Evolutionary conservation across 2,329 filamentous ascomycete genomes (phyloP).

Genomic region (Xylaria multiplex): DNA sequence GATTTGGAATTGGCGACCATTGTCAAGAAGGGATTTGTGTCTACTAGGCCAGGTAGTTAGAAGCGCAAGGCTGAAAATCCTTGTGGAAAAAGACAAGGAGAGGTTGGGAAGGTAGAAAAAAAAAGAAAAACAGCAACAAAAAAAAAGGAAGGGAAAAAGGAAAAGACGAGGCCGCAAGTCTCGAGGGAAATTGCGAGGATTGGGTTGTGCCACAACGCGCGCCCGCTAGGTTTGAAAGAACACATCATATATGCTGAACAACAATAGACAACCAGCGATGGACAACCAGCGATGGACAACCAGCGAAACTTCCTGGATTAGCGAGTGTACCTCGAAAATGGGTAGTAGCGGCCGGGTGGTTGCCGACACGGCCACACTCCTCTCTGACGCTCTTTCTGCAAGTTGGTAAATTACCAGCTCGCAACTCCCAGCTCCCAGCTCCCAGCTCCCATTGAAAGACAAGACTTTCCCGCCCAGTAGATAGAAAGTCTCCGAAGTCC

Average conservation of each 20-base stretch:
- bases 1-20: conserved; percentile 2
- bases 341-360: conserved; percentile 28
- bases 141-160: background rate
- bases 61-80: conserved; percentile 21
- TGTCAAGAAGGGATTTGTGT: conserved; percentile 3
- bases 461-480: conserved; percentile 22
- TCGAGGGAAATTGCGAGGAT: background rate
- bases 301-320: conserved; percentile 22
- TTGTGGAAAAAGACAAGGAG: background rate
- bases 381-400: conserved; percentile 16
- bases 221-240: conserved; percentile 10
- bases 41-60: background rate
- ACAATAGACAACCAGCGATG: background rate
- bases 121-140: background rate
- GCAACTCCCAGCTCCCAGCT: conserved; percentile 9
- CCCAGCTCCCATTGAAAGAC: conserved; percentile 22
- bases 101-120: background rate
- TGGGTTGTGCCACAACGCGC: conserved; percentile 18
- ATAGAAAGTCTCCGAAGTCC: conserved; percentile 9
- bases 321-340: conserved; percentile 30
- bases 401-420: conserved; percentile 20
- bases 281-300: conserved; percentile 14
- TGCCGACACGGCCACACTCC: conserved; percentile 30
- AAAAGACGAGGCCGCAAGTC: background rate
- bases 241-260: conserved; percentile 25